Conservation (phyloP, 2,329 filamentous ascomycete genomes). For the Bimuria novae-zelandiae region DNA sequence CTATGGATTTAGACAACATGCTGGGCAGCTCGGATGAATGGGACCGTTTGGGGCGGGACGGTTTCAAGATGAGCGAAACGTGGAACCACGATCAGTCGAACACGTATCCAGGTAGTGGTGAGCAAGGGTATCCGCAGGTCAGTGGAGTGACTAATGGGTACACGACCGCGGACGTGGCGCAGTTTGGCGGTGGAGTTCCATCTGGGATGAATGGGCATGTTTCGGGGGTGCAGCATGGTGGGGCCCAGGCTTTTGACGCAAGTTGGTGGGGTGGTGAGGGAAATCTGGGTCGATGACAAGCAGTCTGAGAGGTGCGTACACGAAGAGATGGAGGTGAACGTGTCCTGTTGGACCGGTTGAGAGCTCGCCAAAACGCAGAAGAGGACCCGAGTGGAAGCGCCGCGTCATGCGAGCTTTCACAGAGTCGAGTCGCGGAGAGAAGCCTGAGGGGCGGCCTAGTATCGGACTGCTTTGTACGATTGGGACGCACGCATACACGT, state of each 20-base stretch:
- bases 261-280: slow-evolving; percentile 8
- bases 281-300: not conserved
- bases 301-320: not conserved
- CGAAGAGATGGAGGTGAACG: too few species aligned
- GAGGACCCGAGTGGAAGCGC: too few species aligned
- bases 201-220: slow-evolving; percentile 6
- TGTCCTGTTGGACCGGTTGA: too few species aligned
- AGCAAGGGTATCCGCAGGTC: slow-evolving; percentile 18
- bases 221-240: not conserved
- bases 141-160: slow-evolving; percentile 5
- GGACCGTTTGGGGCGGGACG: slow-evolving; percentile 39
- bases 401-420: too few species aligned
- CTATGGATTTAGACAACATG: slow-evolving; percentile 44
- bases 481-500: too few species aligned
- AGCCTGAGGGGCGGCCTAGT: too few species aligned
- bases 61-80: slow-evolving; percentile 38
- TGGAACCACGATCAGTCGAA: slow-evolving; percentile 22
- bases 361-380: too few species aligned
- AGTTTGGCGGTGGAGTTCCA: not conserved
- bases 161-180: not conserved
- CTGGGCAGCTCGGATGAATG: slow-evolving; percentile 34
- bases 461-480: too few species aligned
- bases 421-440: too few species aligned
- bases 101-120: slow-evolving; percentile 26
- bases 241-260: not conserved